Percentiles rank a stretch among this genome's conserved stretches.
Conservation (phyloP, 2,329 filamentous ascomycete genomes). For the Penicillium nordicum region DNA sequence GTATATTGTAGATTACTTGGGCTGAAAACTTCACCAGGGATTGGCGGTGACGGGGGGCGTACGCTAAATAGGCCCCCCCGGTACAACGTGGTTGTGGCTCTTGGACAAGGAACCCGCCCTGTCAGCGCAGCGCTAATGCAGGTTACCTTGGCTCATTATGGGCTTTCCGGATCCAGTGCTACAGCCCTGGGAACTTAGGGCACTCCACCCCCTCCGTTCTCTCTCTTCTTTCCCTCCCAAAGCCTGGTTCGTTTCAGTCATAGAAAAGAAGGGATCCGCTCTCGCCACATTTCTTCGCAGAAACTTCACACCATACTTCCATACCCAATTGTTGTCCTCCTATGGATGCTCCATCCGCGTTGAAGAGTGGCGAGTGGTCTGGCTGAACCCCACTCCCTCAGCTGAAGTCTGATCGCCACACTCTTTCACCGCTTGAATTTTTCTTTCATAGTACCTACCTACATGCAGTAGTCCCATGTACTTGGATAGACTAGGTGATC, state of each 20-base stretch:
- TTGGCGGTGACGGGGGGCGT: slow-evolving; percentile 15
- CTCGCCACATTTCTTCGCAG: slow-evolving; percentile 11
- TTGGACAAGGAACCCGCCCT: slow-evolving; percentile 23
- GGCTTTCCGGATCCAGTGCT: slow-evolving; percentile 33
- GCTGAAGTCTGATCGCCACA: slow-evolving; percentile 29
- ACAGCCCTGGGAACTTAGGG: slow-evolving; percentile 37
- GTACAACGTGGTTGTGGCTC: slow-evolving; percentile 29
- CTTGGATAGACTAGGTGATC: slow-evolving; percentile 18
- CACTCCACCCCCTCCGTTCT: slow-evolving; percentile 23
- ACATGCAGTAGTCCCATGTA: slow-evolving; percentile 25
- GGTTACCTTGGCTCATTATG: slow-evolving; percentile 33
- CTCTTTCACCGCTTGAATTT: slow-evolving; percentile 20
- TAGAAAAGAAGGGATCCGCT: slow-evolving; percentile 13
- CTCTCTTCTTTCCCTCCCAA: not conserved
- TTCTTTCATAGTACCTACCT: slow-evolving; percentile 13
- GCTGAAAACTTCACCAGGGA: slow-evolving; percentile 3
- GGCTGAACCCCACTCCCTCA: slow-evolving; percentile 23
- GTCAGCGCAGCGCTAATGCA: slow-evolving; percentile 38
- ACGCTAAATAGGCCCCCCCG: slow-evolving; percentile 5
- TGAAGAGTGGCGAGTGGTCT: slow-evolving; percentile 16
- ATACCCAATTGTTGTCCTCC: not conserved
- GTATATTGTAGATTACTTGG: not conserved
- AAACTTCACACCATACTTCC: not conserved
- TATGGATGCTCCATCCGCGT: slow-evolving; percentile 16
- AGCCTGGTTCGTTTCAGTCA: not conserved